Conservation (phyloP, 768 basidiomycete species). For the Paxillus ammoniavirescens region DNA sequence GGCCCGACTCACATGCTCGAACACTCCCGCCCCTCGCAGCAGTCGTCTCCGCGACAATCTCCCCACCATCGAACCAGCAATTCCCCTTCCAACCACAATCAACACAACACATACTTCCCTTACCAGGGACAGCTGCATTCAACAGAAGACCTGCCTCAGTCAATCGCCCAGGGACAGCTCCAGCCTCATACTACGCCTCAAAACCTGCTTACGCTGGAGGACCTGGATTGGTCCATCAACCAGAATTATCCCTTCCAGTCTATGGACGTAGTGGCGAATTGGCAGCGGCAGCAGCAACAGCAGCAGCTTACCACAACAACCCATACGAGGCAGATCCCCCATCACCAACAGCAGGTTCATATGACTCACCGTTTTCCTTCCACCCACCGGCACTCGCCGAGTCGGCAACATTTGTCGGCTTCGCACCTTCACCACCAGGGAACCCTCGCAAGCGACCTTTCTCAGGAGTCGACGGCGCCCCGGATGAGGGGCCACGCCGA, state of each 20-base stretch:
- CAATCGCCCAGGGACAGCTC: slow-evolving; percentile 69
- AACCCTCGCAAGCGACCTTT: slow-evolving; percentile 65
- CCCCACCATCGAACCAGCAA: slow-evolving; percentile 41
- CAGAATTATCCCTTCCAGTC: slow-evolving; percentile 41
- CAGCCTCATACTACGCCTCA: slow-evolving; percentile 57
- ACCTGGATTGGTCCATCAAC: slow-evolving; percentile 51
- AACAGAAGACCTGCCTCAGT: slow-evolving; percentile 55
- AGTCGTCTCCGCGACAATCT: slow-evolving; percentile 73
- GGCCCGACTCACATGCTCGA: slow-evolving; percentile 41
- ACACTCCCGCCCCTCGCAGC: slow-evolving; percentile 73
- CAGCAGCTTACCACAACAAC: slow-evolving; percentile 29
- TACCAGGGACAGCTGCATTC: slow-evolving; percentile 53
- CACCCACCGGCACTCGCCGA: slow-evolving; percentile 58
- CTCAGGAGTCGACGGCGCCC: slow-evolving; percentile 50
- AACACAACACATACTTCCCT: slow-evolving; percentile 51
- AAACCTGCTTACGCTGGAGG: slow-evolving; percentile 48
- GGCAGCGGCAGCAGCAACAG: slow-evolving; percentile 34
- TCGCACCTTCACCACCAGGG: slow-evolving; percentile 32
- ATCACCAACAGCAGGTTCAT: slow-evolving; percentile 29
- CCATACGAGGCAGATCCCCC: slow-evolving; percentile 32
- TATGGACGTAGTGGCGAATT: slow-evolving; percentile 39
- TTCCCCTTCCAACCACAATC: slow-evolving; percentile 42
- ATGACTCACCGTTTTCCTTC: slow-evolving; percentile 80
- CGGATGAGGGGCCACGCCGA: slow-evolving; percentile 42
- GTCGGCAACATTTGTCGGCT: slow-evolving; percentile 27